phyloP scores from a whole-genome alignment of 2,329 filamentous ascomycete genomes.

The Dactylellina sp. region DNA sequence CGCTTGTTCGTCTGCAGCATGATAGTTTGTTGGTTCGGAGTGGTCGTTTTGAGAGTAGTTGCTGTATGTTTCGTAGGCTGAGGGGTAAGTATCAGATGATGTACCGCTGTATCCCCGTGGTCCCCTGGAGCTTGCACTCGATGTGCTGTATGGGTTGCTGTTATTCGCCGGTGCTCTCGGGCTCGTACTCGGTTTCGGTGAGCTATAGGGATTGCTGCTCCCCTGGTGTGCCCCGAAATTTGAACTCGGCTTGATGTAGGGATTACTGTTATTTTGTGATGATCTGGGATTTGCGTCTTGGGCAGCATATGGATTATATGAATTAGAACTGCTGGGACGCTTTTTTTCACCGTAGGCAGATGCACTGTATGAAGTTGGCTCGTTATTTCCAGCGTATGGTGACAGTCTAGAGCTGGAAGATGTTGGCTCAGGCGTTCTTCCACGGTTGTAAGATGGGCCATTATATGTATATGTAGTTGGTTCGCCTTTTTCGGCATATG shows the following conservation, averaged over 20 bases:
- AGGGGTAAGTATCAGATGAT: neutral
- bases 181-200: neutral
- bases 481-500: conserved; percentile 15
- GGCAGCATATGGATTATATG: conserved; percentile 16
- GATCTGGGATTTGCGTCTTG: neutral
- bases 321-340: neutral
- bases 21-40: conserved; percentile 7
- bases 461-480: neutral
- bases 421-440: conserved; percentile 3
- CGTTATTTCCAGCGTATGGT: neutral
- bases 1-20: conserved; percentile 67
- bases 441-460: neutral
- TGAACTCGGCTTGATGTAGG: neutral
- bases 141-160: conserved; percentile 5
- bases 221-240: neutral
- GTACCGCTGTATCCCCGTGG: neutral
- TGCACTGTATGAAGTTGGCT: conserved; percentile 21
- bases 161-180: neutral
- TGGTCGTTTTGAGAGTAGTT: conserved; percentile 6
- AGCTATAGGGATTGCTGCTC: neutral
- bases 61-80: neutral
- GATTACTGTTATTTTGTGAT: conserved; percentile 5
- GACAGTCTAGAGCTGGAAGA: conserved; percentile 12
- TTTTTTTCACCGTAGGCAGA: conserved; percentile 17
- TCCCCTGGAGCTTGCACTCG: neutral